phyloP scores from a whole-genome alignment of 768 basidiomycete genomes.

The Cytidiella melzeri region DNA sequence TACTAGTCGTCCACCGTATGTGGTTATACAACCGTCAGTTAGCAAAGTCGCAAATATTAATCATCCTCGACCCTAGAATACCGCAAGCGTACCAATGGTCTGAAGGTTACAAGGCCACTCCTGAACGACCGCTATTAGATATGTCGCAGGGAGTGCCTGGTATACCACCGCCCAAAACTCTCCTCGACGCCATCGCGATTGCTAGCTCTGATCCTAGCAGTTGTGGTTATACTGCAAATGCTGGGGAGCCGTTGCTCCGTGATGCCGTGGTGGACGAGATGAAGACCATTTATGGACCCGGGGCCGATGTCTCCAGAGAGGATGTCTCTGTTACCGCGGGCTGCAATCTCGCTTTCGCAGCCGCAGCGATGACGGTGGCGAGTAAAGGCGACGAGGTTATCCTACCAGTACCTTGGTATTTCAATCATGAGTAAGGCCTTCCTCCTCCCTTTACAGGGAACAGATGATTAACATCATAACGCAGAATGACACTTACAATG shows the following conservation, averaged over 20 bases:
- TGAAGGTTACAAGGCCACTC: constrained; percentile 33
- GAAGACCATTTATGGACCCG: constrained; percentile 46
- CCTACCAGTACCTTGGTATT: constrained; percentile 72
- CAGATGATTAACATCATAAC: constrained; percentile 7
- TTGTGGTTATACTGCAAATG: constrained; percentile 52
- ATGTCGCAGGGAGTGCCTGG: constrained; percentile 78
- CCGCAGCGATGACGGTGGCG: constrained; percentile 56
- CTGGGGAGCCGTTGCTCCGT: constrained; percentile 51
- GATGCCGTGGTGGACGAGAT: constrained; percentile 55
- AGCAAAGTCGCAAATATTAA: background rate
- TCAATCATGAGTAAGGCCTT: constrained; percentile 50
- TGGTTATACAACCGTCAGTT: background rate
- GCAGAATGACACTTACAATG: constrained; percentile 62
- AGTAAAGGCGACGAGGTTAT: constrained; percentile 67
- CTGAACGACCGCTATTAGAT: constrained; percentile 48
- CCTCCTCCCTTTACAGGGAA: constrained; percentile 1
- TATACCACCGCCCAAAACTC: constrained; percentile 44
- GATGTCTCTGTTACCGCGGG: constrained; percentile 70
- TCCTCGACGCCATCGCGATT: constrained; percentile 39
- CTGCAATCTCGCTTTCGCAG: constrained; percentile 68
- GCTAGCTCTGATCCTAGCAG: constrained; percentile 37
- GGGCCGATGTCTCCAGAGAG: constrained; percentile 39
- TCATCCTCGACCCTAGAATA: constrained; percentile 34
- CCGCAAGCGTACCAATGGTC: constrained; percentile 56
- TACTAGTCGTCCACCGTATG: constrained; percentile 19